phyloP scores from a whole-genome alignment of 768 basidiomycete genomes.

The Lactifluus volemus region DNA sequence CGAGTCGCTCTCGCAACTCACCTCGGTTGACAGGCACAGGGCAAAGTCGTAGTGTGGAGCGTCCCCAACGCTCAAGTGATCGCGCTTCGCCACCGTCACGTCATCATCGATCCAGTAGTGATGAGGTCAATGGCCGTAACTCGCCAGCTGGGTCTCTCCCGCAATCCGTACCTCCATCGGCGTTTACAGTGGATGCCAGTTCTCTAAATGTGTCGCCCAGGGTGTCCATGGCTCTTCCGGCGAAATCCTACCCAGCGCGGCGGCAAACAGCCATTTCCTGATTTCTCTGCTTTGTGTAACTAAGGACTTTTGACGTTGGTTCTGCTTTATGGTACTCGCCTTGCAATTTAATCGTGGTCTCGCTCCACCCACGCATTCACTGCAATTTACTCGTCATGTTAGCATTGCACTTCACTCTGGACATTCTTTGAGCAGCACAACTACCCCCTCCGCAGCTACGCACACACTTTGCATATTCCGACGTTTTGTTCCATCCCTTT shows the following conservation, averaged over 20 bases:
- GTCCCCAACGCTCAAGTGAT: neutral
- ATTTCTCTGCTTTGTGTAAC: conserved; percentile 8
- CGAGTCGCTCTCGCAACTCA: conserved; percentile 8
- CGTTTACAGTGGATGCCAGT: neutral
- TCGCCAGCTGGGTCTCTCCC: neutral
- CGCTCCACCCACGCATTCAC: conserved; percentile 7
- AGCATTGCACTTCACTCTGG: conserved; percentile 12
- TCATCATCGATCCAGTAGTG: conserved; percentile 18
- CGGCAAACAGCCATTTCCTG: conserved; percentile 10
- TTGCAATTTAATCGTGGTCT: conserved; percentile 8
- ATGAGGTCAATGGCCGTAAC: conserved; percentile 4
- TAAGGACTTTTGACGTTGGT: conserved; percentile 2
- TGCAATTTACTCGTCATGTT: conserved; percentile 5
- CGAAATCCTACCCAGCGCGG: neutral
- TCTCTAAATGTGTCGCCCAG: neutral
- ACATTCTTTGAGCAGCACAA: conserved; percentile 8
- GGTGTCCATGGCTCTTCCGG: neutral
- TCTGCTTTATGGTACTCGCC: conserved; percentile 8
- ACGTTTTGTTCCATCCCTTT: conserved; percentile 5
- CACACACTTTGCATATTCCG: conserved; percentile 7
- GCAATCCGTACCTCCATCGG: neutral
- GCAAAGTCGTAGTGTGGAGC: conserved; percentile 16
- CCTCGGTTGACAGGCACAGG: neutral
- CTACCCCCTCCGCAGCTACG: conserved; percentile 6
- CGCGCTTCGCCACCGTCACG: conserved; percentile 1